phyloP scores from a whole-genome alignment of 805 yeast genomes.

The Candida schatavii region DNA sequence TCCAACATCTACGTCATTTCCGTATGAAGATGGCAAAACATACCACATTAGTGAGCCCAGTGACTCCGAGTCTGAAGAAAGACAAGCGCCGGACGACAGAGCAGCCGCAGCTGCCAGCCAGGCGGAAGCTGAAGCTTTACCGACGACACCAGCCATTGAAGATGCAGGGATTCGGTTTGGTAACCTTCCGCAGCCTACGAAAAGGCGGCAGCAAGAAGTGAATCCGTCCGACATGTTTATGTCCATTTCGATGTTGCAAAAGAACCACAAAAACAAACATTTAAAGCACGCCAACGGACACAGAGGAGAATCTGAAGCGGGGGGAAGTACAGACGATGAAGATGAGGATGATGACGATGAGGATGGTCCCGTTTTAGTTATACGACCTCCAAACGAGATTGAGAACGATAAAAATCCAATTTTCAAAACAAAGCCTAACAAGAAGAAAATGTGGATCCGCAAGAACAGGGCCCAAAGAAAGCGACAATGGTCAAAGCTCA shows the following conservation, averaged over 20 bases:
- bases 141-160: neutral
- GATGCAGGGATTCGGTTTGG: constrained; percentile 54
- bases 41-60: constrained; percentile 3
- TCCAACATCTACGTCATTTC: constrained; percentile 1
- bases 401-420: constrained; percentile 41
- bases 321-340: constrained; percentile 29
- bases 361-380: constrained; percentile 71
- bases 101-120: neutral
- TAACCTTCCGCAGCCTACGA: constrained; percentile 53
- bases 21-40: neutral
- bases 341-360: too few species aligned
- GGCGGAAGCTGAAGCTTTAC: neutral
- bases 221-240: constrained; percentile 82
- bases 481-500: constrained; percentile 21
- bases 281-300: constrained; percentile 4
- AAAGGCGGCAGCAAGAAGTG: constrained; percentile 42
- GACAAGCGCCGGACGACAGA: constrained; percentile 1
- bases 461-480: constrained; percentile 8
- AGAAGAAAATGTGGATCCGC: constrained; percentile 13
- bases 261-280: constrained; percentile 34
- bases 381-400: constrained; percentile 75
- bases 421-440: constrained; percentile 16
- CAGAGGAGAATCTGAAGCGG: neutral
- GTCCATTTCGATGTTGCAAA: constrained; percentile 79
- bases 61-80: neutral